These are phyloP conservation scores for Triticum monococcum DNA, from an alignment of 176 grass and related monocot genomes.

Conservation along the genomic window DNA sequence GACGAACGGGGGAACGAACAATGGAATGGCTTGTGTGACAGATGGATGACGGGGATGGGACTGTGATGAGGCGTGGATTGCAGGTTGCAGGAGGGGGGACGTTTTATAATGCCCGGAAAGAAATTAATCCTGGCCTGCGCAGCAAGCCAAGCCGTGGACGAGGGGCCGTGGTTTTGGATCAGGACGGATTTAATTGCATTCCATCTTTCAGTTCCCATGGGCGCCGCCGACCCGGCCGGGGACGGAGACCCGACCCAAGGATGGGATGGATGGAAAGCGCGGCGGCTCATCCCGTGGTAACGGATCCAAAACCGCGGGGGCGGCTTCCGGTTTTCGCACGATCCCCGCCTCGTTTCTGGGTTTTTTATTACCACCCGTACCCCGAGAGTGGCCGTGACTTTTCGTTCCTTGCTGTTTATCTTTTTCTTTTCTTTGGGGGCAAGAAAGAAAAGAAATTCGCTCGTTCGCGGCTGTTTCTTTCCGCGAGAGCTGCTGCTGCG, in stretches of 20 bases:
- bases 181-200: not conserved
- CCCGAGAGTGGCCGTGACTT: no score
- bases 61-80: not conserved
- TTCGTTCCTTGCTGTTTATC: no score
- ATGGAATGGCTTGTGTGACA: not conserved
- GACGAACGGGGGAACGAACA: no score
- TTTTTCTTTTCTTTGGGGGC: no score
- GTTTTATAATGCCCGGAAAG: not conserved
- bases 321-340: no score
- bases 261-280: not conserved
- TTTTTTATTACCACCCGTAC: no score
- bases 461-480: no score
- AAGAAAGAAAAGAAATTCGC: no score
- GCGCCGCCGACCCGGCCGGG: not conserved
- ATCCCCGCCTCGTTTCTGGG: no score
- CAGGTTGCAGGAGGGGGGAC: not conserved
- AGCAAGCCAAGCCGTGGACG: not conserved
- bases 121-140: slow-evolving; percentile 11
- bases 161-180: not conserved
- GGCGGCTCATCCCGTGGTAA: not conserved
- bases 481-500: no score
- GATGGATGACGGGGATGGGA: not conserved
- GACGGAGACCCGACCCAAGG: no score
- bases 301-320: no score
- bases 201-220: not conserved